Evolutionary conservation across 805 yeast species (phyloP), one percentile per base, ranked within the genome.

Genomic region (Candida nitratophila): DNA sequence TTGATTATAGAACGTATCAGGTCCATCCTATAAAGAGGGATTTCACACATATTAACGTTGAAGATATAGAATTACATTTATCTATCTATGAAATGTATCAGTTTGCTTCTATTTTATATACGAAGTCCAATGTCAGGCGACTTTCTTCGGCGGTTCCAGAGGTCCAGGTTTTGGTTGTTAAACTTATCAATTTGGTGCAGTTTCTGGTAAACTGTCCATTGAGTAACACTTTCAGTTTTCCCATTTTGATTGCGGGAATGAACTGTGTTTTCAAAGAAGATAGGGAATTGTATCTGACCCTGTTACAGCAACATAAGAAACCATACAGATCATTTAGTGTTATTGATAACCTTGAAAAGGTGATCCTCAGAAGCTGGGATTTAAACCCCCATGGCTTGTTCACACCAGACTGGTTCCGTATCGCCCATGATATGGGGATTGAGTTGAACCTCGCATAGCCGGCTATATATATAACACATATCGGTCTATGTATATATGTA

Each of bases 81-180:
- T 52, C 57, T 6, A 46, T 64, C 16, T 66, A 63, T 41, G 64
- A 58, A 39, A 37, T 63, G 14, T 61, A 56, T 40, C 53, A 50
- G 39, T 43, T 51, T 34, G 21, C 50, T 2, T 38, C 43, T 3
- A 50, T 44, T 37, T 32, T 47, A 9, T 43, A 42, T 29, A 29
- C 45, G 3, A 34, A 50, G 26, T 44, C 35, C 27, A 22, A 41
- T 3, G 42, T 47, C 1, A 37, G 40, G 24, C 24, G 34, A 21
- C 29, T 37, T 8, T 48, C 53, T 2, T 33, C 50, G 1, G 33
- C 22, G 19, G 47, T 42, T 9, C 47, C 48, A 2, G 51, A 48
- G 42, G 44, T 36, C 5, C 44, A 41, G 27, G 22, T 40, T 1
- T 38, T 41, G 7, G 27, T 39, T 7, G 27, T 41, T 17, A 41